Percentiles rank a stretch among this genome's conserved stretches.
Conservation (phyloP, 441 rosid genomes). For the Croton setiger region DNA sequence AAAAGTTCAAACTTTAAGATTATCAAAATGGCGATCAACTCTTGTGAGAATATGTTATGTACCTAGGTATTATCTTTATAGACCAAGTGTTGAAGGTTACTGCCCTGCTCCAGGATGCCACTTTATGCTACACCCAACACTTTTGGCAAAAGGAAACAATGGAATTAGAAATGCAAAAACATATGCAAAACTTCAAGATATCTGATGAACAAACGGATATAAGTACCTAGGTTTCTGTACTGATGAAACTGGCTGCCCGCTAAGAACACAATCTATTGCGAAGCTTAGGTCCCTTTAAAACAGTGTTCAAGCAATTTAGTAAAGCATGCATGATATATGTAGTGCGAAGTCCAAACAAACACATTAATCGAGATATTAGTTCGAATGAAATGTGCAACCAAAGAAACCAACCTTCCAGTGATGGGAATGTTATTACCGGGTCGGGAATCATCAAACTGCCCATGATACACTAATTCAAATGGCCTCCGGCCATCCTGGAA, state of each 20-base stretch:
- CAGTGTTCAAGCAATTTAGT: slow-evolving; percentile 16
- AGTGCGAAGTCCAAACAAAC: background rate
- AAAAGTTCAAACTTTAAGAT: background rate
- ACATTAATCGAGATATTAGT: background rate
- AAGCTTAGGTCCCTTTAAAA: slow-evolving; percentile 58
- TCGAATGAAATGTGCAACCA: slow-evolving; percentile 8
- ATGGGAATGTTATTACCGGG: slow-evolving; percentile 63
- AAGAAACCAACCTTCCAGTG: slow-evolving; percentile 60
- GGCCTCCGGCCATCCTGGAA: slow-evolving; percentile 86
- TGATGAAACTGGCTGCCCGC: slow-evolving; percentile 63
- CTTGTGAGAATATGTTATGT: slow-evolving; percentile 8
- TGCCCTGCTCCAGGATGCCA: slow-evolving; percentile 60
- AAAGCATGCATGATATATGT: background rate
- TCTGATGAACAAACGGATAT: background rate
- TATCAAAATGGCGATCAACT: slow-evolving; percentile 8
- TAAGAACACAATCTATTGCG: slow-evolving; percentile 69
- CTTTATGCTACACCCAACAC: slow-evolving; percentile 95
- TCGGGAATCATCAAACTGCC: slow-evolving; percentile 89
- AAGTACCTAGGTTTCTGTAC: slow-evolving; percentile 73
- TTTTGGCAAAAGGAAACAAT: slow-evolving; percentile 25
- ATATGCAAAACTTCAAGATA: slow-evolving; percentile 12
- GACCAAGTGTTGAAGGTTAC: slow-evolving; percentile 17
- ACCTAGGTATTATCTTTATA: slow-evolving; percentile 9
- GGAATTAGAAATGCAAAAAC: slow-evolving; percentile 17
- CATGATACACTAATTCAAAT: slow-evolving; percentile 85